These are phyloP conservation scores for Lactuca sativa DNA, from an alignment of 129 eudicot genomes.

Conservation along the genomic window DNA sequence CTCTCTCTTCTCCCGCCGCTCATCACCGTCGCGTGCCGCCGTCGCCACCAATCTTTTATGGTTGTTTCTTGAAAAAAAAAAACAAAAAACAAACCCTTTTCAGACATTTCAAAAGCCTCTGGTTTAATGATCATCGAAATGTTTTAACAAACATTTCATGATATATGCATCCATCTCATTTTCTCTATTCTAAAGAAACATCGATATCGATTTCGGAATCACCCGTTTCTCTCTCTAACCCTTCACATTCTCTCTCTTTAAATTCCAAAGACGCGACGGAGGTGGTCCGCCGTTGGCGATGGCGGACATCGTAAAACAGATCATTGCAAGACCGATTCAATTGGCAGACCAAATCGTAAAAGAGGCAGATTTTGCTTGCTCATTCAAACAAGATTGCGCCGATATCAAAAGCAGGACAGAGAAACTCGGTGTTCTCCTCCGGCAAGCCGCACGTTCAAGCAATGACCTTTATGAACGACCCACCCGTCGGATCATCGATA, in stretches of 20 bases:
- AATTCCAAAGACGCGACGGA: conserved; percentile 18
- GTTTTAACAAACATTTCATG: conserved; percentile 2
- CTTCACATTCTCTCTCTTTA: conserved; percentile 22
- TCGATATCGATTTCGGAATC: background rate
- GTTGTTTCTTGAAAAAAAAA: conserved; percentile 15
- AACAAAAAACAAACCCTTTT: background rate
- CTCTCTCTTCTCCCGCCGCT: conserved; percentile 29
- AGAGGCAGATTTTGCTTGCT: conserved; percentile 47
- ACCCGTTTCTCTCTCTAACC: conserved; percentile 8
- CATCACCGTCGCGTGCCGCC: conserved; percentile 41
- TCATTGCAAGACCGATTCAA: conserved; percentile 64
- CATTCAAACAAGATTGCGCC: conserved; percentile 52
- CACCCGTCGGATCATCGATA: conserved; percentile 69
- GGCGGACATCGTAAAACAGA: conserved; percentile 74
- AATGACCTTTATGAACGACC: conserved; percentile 69
- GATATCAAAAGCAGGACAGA: conserved; percentile 48
- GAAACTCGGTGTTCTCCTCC: conserved; percentile 54
- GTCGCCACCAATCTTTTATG: conserved; percentile 29
- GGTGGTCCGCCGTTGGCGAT: conserved; percentile 47
- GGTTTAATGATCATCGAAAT: background rate
- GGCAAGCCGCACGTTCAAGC: conserved; percentile 70
- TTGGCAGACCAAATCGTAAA: conserved; percentile 66
- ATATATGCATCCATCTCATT: background rate
- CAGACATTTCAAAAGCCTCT: background rate
- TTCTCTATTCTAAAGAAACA: conserved; percentile 21